Conservation (phyloP, 2,329 filamentous ascomycete species). For the Graphilbum fragrans region DNA sequence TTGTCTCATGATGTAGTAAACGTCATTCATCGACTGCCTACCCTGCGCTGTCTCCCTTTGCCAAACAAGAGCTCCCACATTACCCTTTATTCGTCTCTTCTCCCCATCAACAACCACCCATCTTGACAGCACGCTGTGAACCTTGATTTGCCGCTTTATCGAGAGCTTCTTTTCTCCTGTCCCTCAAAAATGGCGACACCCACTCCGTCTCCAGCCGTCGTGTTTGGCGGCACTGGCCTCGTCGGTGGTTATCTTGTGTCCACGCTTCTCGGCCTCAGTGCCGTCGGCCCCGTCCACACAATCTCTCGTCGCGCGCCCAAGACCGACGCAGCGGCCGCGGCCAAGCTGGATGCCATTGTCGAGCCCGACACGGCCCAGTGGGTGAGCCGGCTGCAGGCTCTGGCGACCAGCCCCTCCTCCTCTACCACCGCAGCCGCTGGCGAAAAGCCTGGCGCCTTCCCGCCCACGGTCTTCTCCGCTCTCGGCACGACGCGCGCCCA, state of each 20-base stretch:
- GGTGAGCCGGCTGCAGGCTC: constrained; percentile 43
- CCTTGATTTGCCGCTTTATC: too few relatives aligned
- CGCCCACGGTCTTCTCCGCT: constrained; percentile 59
- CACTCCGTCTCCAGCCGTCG: constrained; percentile 15
- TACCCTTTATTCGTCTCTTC: too few relatives aligned
- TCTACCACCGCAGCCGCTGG: neutral
- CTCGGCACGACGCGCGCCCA: constrained; percentile 68
- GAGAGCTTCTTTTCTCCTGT: too few relatives aligned
- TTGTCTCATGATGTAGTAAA: too few relatives aligned
- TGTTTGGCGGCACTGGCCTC: constrained; percentile 56
- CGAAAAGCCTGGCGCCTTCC: constrained; percentile 44
- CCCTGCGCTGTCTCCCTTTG: too few relatives aligned
- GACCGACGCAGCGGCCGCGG: constrained; percentile 23
- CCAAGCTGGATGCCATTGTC: constrained; percentile 52
- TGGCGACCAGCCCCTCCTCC: constrained; percentile 18
- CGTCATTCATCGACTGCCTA: too few relatives aligned
- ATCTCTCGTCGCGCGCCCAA: constrained; percentile 55
- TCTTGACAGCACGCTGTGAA: too few relatives aligned
- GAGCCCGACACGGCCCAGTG: constrained; percentile 59
- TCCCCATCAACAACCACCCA: too few relatives aligned
- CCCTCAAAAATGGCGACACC: too few relatives aligned
- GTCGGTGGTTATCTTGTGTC: constrained; percentile 64
- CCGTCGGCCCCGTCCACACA: constrained; percentile 44
- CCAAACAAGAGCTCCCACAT: too few relatives aligned
- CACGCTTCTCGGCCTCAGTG: constrained; percentile 41